Evolutionary conservation across 2,329 filamentous ascomycete genomes (phyloP).

Genomic region (Sporothrix brunneoviolacea): DNA sequence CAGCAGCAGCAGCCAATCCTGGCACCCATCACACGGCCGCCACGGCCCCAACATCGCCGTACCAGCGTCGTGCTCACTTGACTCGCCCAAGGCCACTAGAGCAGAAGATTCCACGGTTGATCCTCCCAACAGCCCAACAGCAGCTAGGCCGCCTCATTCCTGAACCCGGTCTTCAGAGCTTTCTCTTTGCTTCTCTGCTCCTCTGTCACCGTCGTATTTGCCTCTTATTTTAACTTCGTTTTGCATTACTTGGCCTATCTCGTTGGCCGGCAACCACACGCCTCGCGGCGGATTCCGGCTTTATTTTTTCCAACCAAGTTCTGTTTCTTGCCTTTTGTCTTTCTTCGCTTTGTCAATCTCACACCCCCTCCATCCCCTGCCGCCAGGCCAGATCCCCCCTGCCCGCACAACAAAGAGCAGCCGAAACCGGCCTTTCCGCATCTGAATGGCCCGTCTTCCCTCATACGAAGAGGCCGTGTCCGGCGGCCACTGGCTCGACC

Average conservation of each 20-base stretch:
- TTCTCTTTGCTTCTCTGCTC: constrained; percentile 3
- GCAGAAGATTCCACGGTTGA: no score
- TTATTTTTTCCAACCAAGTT: no score
- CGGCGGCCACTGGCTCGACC: constrained; percentile 40
- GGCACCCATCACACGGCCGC: neutral
- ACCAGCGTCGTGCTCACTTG: neutral
- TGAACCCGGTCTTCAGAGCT: neutral
- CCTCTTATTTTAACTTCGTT: no score
- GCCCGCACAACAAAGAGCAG: neutral
- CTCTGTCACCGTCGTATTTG: neutral
- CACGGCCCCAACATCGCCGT: neutral
- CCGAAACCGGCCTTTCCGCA: neutral
- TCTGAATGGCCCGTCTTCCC: constrained; percentile 35
- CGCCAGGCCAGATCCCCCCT: neutral
- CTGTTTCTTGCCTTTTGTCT: no score
- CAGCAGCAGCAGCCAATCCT: neutral
- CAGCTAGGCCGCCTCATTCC: neutral
- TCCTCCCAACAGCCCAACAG: neutral
- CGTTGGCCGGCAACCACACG: no score
- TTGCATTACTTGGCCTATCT: no score
- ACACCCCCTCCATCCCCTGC: no score
- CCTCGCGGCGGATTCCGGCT: no score
- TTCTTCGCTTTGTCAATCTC: no score
- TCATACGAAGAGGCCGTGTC: constrained; percentile 47
- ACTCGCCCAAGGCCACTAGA: no score